Conservation (phyloP, 768 basidiomycete species). For the Serendipita sp. region DNA sequence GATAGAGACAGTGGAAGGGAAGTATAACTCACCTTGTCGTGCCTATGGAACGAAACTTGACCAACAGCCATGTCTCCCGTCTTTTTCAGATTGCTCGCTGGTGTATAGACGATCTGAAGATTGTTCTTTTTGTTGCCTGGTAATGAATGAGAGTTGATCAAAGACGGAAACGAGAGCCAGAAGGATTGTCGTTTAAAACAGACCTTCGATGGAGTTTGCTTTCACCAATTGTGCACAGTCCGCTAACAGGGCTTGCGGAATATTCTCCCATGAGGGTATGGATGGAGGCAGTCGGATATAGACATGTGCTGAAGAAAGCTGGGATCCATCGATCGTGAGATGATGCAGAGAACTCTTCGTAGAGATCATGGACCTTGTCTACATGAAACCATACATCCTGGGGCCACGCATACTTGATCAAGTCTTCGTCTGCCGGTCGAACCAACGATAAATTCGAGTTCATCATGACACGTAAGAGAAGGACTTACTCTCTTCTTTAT, state of each 20-base stretch:
- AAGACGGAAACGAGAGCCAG: neutral
- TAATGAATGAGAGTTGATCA: neutral
- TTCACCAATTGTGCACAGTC: slow-evolving; percentile 95
- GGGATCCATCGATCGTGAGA: slow-evolving; percentile 8
- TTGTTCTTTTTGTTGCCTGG: slow-evolving; percentile 93
- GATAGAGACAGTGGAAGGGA: too few species aligned
- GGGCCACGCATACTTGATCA: slow-evolving; percentile 85
- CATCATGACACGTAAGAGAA: too few species aligned
- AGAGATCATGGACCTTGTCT: slow-evolving; percentile 37
- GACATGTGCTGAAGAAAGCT: slow-evolving; percentile 85
- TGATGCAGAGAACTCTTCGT: slow-evolving; percentile 6
- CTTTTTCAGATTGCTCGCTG: slow-evolving; percentile 92
- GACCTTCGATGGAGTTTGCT: slow-evolving; percentile 93
- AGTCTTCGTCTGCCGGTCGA: slow-evolving; percentile 61
- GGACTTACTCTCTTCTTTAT: slow-evolving; percentile 83
- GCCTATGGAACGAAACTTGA: slow-evolving; percentile 85
- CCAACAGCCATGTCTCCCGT: slow-evolving; percentile 96
- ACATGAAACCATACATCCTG: slow-evolving; percentile 93
- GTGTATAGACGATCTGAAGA: slow-evolving; percentile 85
- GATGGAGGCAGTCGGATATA: slow-evolving; percentile 75
- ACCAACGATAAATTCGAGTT: too few species aligned
- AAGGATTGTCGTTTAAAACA: neutral
- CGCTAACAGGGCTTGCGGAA: slow-evolving; percentile 57
- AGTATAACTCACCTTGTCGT: slow-evolving; percentile 47
- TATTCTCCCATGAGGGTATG: slow-evolving; percentile 52